Evolutionary conservation across 2,329 filamentous ascomycete genomes (phyloP), one percentile per base, ranked within the genome.

Genomic region (Ophiognomonia clavigignenti-juglandacearum): DNA sequence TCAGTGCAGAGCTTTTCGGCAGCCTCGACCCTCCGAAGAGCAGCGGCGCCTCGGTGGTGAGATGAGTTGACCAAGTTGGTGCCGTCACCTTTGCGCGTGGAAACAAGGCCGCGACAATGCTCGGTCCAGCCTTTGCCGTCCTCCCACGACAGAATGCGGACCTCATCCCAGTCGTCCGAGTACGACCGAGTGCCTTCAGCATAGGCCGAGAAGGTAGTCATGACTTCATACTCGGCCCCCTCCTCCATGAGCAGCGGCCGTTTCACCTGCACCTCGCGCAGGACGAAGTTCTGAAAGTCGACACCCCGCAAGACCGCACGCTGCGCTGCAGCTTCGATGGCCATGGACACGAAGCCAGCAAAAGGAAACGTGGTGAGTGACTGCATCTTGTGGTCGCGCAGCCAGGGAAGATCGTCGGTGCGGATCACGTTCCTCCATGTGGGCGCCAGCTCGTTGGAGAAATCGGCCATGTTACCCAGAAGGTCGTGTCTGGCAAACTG

Each of bases 321-420:
- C 45, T 66, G 62, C 3, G 47, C 43, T 1, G 59, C 54, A n/a
- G 34, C 64, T 52, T 66, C 62, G 13, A 63, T 50, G 29, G 57
- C 60, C 65, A 75, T 70, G 32, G 68, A 66, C 7, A 71, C 56
- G 34, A 65, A 67, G 19, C 70, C 72, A 1, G 68, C 61, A 19
- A 66, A 64, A 18, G 74, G 70, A 53, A 71, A 75, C 43, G 74
- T 66, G 42, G 67, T 65, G 4, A 27, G 23, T 1, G 19, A 23
- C 13, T 42, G 29, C n/a, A 50, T 40, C 24, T 39, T 42, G 39
- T 52, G 47, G 18, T 52, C 50, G 2, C 39, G 40, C 6, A 50
- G 16, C 47, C 50, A 50, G 6, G 43, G 39, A 0, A 44, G 36
- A 1, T 47, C 39, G 2, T 43, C 34, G 1, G 31, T 18, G 9